phyloP scores from a whole-genome alignment of 345 rosid species.

The Trapa bicornis region DNA sequence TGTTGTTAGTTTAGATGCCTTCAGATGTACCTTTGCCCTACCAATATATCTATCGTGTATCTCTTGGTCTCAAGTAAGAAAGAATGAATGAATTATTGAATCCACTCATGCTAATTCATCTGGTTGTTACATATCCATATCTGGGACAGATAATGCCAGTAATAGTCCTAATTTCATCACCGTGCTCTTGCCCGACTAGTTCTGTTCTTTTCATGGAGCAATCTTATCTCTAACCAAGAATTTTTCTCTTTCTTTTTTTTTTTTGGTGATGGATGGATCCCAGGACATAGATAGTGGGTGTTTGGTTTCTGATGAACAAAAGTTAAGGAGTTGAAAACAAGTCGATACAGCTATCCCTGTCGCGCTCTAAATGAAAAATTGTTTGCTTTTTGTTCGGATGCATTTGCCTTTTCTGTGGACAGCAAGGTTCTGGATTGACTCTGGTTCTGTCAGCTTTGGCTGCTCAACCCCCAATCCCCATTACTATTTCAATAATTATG shows the following conservation, averaged over 20 bases:
- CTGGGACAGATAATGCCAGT: slow-evolving; percentile 42
- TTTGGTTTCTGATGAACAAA: slow-evolving; percentile 33
- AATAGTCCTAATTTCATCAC: slow-evolving; percentile 13
- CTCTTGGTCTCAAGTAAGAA: slow-evolving; percentile 29
- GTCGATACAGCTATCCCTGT: slow-evolving; percentile 47
- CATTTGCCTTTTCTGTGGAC: slow-evolving; percentile 67
- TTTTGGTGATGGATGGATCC: slow-evolving; percentile 28
- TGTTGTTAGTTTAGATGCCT: slow-evolving; percentile 7
- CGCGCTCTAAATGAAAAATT: slow-evolving; percentile 28
- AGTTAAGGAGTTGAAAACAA: slow-evolving; percentile 59
- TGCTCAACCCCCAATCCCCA: slow-evolving; percentile 1
- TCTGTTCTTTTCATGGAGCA: slow-evolving; percentile 11
- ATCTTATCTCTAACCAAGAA: slow-evolving; percentile 17
- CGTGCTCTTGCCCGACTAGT: slow-evolving; percentile 19
- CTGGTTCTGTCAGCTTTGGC: slow-evolving; percentile 24
- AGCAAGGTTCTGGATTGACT: slow-evolving; percentile 38
- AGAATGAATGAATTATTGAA: slow-evolving; percentile 47
- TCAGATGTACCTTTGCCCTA: slow-evolving; percentile 29
- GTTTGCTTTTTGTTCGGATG: slow-evolving; percentile 63
- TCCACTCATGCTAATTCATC: slow-evolving; percentile 18
- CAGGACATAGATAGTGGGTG: slow-evolving; percentile 54
- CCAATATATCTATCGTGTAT: slow-evolving; percentile 16
- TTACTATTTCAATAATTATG: not conserved
- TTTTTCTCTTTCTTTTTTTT: slow-evolving; percentile 4
- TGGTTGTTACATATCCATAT: slow-evolving; percentile 27